These are phyloP conservation scores for Scytalidium lignicola DNA, from an alignment of 2,329 filamentous ascomycete species.

Conservation along the genomic window DNA sequence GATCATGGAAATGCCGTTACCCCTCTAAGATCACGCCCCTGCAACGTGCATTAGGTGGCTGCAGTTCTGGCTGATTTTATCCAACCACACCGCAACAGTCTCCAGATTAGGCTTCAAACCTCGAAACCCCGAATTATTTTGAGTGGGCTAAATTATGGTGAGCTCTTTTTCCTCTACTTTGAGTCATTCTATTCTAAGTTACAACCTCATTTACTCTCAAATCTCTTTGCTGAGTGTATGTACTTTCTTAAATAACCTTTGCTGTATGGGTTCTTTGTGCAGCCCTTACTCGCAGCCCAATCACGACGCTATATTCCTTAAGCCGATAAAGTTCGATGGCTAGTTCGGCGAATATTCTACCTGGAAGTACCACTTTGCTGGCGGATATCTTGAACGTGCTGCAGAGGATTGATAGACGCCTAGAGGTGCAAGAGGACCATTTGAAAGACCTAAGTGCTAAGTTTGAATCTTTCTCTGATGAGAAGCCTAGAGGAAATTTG, in stretches of 20 bases:
- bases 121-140: conserved; percentile 24
- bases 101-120: conserved; percentile 23
- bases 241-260: too few relatives aligned
- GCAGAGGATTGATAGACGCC: conserved; percentile 5
- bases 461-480: background rate
- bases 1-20: background rate
- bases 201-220: too few relatives aligned
- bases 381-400: conserved; percentile 4
- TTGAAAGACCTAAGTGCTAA: conserved; percentile 1
- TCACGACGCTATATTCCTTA: background rate
- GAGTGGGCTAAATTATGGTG: background rate
- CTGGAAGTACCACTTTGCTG: conserved; percentile 1
- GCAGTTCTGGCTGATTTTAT: background rate
- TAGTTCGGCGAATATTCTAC: background rate
- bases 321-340: background rate
- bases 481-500: background rate
- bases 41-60: background rate
- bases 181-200: background rate
- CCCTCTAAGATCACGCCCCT: background rate
- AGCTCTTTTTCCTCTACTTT: background rate
- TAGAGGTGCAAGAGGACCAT: conserved; percentile 2
- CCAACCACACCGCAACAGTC: conserved; percentile 29
- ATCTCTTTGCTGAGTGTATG: too few relatives aligned
- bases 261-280: too few relatives aligned
- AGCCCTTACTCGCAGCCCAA: too few relatives aligned